Evolutionary conservation across 139 green algal genomes (phyloP), one percentile per base, ranked within the genome.

Genomic region (Edaphochlamys debaryana): DNA sequence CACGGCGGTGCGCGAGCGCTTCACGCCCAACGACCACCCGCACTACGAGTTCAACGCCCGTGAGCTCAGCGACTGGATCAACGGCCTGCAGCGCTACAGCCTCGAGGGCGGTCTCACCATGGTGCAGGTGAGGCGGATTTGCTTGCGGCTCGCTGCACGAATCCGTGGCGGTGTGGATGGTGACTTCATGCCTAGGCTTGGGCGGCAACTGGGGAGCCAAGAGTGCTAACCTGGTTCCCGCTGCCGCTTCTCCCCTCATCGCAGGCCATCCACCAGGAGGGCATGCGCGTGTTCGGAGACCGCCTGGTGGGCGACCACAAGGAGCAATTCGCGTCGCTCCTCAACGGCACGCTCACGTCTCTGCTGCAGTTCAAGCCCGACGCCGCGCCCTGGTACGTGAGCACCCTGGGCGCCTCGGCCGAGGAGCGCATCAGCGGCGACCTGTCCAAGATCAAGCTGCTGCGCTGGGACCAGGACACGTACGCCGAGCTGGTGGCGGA

Each of bases 31-130:
- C 45, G 81, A 93, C 38, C 85, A 94, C 56, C 69, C 87, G 22
- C 91, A 96, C 86, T 94, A 95, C 89, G 67, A 88, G 76, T 92
- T 95, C 86, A 96, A 85, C 19, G 92, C 93, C 0, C 86, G 94
- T 19, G 78, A 95, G 75, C 74, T 96, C 37, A 94, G 91, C 20
- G 36, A 84, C 37, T 94, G 90, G 90, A 90, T 93, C 25, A 67
- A 69, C 42, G 82, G 79, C 9, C 80, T 94, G 34, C 79, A 84
- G 54, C 86, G 88, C 52, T 92, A 90, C 73, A 69, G 85, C 77
- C 29, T 89, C n/a, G 75, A 69, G 22, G 69, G 79, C 22, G 54
- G 34, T 11, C 62, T 90, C 58, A 84, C 80, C 32, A 45, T 90
- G 68, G 37, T 79, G 25, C 73, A 80, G 73, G 73, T 80, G 42